Conservation (phyloP, 2,329 filamentous ascomycete genomes). For the Epichloe amarillans region DNA sequence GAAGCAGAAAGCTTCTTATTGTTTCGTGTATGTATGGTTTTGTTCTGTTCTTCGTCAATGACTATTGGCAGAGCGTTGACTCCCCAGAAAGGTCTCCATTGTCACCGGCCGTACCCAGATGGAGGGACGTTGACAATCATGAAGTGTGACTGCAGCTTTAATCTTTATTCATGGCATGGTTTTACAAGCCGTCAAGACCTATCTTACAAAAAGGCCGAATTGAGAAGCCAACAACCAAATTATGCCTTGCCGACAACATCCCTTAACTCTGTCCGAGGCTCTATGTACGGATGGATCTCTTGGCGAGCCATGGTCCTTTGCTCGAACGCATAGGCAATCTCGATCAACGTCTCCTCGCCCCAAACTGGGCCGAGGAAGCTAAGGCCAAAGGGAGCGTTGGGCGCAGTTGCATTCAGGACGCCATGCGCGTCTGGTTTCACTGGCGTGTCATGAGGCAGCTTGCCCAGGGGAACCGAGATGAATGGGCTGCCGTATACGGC, state of each 20-base stretch:
- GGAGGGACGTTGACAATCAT: too few relatives aligned
- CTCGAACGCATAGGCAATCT: slow-evolving; percentile 56
- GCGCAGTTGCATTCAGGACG: slow-evolving; percentile 33
- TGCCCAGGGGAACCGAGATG: slow-evolving; percentile 48
- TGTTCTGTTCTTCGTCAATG: too few relatives aligned
- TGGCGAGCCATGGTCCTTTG: slow-evolving; percentile 32
- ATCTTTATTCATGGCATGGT: too few relatives aligned
- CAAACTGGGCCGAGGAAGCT: slow-evolving; percentile 46
- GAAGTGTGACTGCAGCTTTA: too few relatives aligned
- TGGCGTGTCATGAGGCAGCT: slow-evolving; percentile 36
- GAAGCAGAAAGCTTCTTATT: too few relatives aligned
- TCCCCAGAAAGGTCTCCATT: too few relatives aligned
- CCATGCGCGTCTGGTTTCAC: slow-evolving; percentile 32
- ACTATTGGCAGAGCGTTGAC: too few relatives aligned
- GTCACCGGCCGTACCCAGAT: too few relatives aligned
- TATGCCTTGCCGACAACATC: slow-evolving; percentile 9
- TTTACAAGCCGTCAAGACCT: too few relatives aligned
- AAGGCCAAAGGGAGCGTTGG: slow-evolving; percentile 48
- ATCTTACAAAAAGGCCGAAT: not conserved
- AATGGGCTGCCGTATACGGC: slow-evolving; percentile 46
- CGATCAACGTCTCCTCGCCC: slow-evolving; percentile 46
- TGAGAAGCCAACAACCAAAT: not conserved
- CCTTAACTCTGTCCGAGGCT: slow-evolving; percentile 19
- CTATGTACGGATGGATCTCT: slow-evolving; percentile 15
- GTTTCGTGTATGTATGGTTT: too few relatives aligned